Conservation (phyloP, 148 eudicot genomes). For the Rhododendron ferrugineum region DNA sequence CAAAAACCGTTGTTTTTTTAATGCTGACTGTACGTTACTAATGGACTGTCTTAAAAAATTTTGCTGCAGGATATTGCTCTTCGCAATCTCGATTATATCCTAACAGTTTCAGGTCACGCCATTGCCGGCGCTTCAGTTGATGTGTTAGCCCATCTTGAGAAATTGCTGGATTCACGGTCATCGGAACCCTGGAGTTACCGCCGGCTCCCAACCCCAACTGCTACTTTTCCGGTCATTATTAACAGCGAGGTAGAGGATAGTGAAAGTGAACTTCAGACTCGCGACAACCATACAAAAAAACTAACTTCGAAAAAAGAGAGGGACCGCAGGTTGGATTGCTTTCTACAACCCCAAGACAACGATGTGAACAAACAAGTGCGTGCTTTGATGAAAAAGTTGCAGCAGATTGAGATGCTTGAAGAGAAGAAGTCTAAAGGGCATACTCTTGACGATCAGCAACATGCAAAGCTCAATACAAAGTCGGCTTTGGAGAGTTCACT, state of each 20-base stretch:
- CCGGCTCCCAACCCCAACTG: constrained; percentile 88
- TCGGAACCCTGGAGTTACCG: constrained; percentile 93
- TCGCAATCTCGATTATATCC: constrained; percentile 82
- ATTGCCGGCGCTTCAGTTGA: constrained; percentile 64
- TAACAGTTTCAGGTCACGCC: constrained; percentile 56
- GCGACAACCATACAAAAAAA: constrained; percentile 33
- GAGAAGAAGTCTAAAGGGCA: constrained; percentile 69
- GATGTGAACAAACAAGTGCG: constrained; percentile 58
- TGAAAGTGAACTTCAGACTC: constrained; percentile 52
- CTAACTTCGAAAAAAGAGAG: constrained; percentile 27
- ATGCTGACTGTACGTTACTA: background rate
- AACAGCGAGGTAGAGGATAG: constrained; percentile 79
- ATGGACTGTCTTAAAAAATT: background rate
- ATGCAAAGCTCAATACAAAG: constrained; percentile 72
- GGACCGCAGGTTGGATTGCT: constrained; percentile 44
- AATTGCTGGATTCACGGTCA: constrained; percentile 59
- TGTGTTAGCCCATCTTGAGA: constrained; percentile 73
- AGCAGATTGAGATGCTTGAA: constrained; percentile 97
- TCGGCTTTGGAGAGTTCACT: constrained; percentile 60
- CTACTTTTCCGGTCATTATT: constrained; percentile 80
- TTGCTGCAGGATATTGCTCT: constrained; percentile 71
- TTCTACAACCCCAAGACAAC: constrained; percentile 39
- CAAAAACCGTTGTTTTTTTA: background rate
- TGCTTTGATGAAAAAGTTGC: constrained; percentile 75
- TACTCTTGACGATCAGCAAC: constrained; percentile 82